Evolutionary conservation across 352 stramenopile species (phyloP).

Genomic region (Phytophthora crassamura): DNA sequence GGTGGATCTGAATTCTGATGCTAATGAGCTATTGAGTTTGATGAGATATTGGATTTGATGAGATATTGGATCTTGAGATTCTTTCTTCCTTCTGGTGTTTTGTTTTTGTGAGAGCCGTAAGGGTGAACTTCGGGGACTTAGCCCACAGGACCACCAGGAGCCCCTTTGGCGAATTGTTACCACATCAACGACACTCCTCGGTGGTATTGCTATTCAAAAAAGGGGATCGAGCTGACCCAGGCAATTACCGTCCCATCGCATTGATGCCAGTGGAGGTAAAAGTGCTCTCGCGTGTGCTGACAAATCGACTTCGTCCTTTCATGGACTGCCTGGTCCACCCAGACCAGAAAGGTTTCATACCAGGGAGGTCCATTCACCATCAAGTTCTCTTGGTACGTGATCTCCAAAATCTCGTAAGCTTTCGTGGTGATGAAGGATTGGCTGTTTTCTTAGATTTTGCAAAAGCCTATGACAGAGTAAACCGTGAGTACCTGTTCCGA

Average conservation of each 20-base stretch:
- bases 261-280: constrained; percentile 7
- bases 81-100: no score
- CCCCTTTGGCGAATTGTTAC: no score
- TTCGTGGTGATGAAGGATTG: neutral
- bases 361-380: neutral
- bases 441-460: neutral
- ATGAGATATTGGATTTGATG: no score
- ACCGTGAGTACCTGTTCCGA: neutral
- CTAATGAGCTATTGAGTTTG: no score
- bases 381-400: neutral
- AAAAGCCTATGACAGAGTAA: neutral
- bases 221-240: no score
- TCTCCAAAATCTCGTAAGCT: neutral
- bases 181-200: no score
- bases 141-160: no score
- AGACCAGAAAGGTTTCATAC: neutral
- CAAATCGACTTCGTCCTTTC: neutral
- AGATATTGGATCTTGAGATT: no score
- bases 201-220: no score
- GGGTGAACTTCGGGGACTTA: no score
- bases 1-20: no score
- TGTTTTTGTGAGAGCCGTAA: no score
- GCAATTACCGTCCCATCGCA: neutral
- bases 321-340: neutral
- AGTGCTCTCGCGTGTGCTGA: neutral